Evolutionary conservation across 345 rosid species (phyloP).

Genomic region (Hibiscus tridactylites): DNA sequence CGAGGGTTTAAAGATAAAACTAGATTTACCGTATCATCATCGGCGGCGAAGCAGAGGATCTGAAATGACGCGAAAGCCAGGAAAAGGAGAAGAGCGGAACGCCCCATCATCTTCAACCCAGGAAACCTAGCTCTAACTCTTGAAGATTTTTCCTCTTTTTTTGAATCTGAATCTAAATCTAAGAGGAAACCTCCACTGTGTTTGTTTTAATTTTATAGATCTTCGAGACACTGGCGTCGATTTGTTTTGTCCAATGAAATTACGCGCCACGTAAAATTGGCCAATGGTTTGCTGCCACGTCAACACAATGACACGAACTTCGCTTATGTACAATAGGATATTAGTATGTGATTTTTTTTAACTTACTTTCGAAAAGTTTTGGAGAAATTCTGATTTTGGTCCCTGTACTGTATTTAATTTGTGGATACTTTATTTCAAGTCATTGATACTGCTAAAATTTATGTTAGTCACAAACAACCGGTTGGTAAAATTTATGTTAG

Average conservation of each 20-base stretch:
- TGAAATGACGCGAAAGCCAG: conserved; percentile 38
- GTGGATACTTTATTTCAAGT: too few relatives aligned
- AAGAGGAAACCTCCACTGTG: background rate
- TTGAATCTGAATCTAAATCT: conserved; percentile 10
- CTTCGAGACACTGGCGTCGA: conserved; percentile 11
- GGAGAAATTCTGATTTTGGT: background rate
- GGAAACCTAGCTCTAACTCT: conserved; percentile 3
- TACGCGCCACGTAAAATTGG: conserved; percentile 15
- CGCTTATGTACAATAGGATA: background rate
- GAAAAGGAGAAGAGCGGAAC: conserved; percentile 35
- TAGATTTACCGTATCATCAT: conserved; percentile 42
- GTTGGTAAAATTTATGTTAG: too few relatives aligned
- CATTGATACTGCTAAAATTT: too few relatives aligned
- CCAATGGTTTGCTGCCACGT: conserved; percentile 27
- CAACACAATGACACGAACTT: background rate
- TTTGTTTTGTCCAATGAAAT: conserved; percentile 30
- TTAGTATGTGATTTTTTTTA: background rate
- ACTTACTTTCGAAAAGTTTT: background rate
- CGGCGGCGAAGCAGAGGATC: conserved; percentile 44
- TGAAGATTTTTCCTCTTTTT: too few relatives aligned
- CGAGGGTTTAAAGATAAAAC: background rate
- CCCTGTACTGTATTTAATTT: background rate
- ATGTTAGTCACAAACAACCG: too few relatives aligned
- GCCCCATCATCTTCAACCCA: conserved; percentile 22
- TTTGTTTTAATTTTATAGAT: conserved; percentile 14